Evolutionary conservation across 805 yeast species (phyloP), one percentile per base, ranked within the genome.

Genomic region (Jamesozyma spencerorum): DNA sequence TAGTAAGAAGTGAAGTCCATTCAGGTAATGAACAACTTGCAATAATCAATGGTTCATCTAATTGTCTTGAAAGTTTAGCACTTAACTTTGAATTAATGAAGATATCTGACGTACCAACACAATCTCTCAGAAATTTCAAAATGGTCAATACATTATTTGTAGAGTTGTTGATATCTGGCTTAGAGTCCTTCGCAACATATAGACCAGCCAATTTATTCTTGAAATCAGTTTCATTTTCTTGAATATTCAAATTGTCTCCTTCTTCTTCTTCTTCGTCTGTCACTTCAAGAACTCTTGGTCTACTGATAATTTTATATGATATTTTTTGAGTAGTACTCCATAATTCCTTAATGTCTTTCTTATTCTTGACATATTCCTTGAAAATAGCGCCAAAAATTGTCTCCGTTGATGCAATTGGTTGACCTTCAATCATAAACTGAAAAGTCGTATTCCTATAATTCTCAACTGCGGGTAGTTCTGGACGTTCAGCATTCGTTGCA

Each of bases 11-110:
- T 28, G 83, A 72, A 17, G 81, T 72, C 97, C 97, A 90, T 6
- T 74, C 74, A 0, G 97, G 97, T 31, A 90, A 57, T 2, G 84
- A 74, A 0, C 90, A 92, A 56, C 94, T 78, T 0, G 94, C 90
- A 20, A 90, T 90, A 14, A 87, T 71, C 40, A 88, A 64, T 0
- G 95, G 92, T 47, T 90, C 97, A 50, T 88, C 96, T 33, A 90
- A 61, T 60, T 88, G 97, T 37, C 94, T 68, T 42, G 83, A 81
- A 40, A 92, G 65, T 57, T 88, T 90, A 0, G 94, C 94, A 5
- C 94, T 80, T 15, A 90, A 58, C 53, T 87, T 87, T 62, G 85
- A 77, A 55, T 85, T 87, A 50, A 79, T 64, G 53, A 86, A 88
- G 11, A 52, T 53, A n/a, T 57, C 63, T 8, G 35, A 30, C 14